These are phyloP conservation scores for Macrolepiota dolichaula DNA, from an alignment of 768 basidiomycete genomes.

Conservation along the genomic window DNA sequence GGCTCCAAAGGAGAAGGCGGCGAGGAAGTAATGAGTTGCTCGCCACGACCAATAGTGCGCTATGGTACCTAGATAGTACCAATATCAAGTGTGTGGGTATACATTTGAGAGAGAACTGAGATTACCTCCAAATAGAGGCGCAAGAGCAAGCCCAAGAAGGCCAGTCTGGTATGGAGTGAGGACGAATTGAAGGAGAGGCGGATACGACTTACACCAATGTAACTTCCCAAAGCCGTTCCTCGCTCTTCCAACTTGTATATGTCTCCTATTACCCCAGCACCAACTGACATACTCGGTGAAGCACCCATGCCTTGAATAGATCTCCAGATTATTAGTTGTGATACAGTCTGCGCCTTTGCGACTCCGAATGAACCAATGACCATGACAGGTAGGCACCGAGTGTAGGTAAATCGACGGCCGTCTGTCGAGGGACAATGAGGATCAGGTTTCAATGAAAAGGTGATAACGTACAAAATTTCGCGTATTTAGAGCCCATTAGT, in stretches of 20 bases:
- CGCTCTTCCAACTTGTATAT: constrained; percentile 65
- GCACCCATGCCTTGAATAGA: constrained; percentile 67
- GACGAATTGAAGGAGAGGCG: neutral
- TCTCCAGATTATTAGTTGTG: constrained; percentile 55
- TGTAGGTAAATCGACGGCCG: constrained; percentile 63
- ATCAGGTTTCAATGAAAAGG: neutral
- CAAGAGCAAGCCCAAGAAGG: constrained; percentile 58
- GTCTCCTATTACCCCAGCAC: constrained; percentile 60
- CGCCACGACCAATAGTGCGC: constrained; percentile 54
- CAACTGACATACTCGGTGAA: constrained; percentile 52
- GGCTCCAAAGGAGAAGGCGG: constrained; percentile 33
- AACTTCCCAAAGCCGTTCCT: constrained; percentile 56
- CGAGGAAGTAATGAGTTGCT: constrained; percentile 46
- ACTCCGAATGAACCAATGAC: constrained; percentile 61
- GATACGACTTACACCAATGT: constrained; percentile 40
- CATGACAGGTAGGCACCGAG: constrained; percentile 57
- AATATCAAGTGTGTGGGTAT: neutral
- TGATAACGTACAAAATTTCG: constrained; percentile 31
- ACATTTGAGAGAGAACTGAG: neutral
- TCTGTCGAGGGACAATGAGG: constrained; percentile 34
- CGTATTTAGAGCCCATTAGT: constrained; percentile 30
- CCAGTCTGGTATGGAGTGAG: constrained; percentile 33
- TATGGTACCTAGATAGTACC: neutral
- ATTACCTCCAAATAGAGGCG: constrained; percentile 54
- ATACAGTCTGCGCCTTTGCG: constrained; percentile 38